Base-by-base conservation (phyloP, 2,329 filamentous ascomycete genomes). In the Diaporthe humulicola region DNA sequence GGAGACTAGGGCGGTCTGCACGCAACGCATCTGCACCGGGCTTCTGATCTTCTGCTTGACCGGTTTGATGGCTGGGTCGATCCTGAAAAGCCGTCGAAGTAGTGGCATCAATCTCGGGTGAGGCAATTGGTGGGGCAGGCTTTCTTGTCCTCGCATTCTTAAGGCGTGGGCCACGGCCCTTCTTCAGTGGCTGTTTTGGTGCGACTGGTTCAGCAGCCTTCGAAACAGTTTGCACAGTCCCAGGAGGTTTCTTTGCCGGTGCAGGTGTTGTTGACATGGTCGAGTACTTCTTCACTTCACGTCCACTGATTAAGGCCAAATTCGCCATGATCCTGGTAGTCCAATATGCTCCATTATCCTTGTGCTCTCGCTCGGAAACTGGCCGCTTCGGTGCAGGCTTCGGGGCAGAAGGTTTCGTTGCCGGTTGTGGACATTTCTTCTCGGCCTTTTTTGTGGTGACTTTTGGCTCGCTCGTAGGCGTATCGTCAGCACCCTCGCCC, bases 341-440 rank as follows among this genome's bases (percentile, higher is more conserved):
- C 75, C 86, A 83, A 75, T 86, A 87, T 0, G 86, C 87, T 0
- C 82, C 87, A 33, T 86, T 87, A 17, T 80, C 81, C 75, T 84
- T 87, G 73, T 87, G 85, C 70, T 89, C 87, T 8, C 86, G 86
- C 40, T 86, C 77, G 3, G 86, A 85, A 6, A 84, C 82, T 0
- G 87, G 86, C 22, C 86, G 83, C 52, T 81, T 80, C 15, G 80
- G 79, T 22, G 80, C 76, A 2, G 83, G 82, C 50, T 83, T 84
- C 71, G 82, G 81, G 40, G 30, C 40, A 17, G 28, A n/a, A 6
- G 50, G 48, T 60, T 74, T 70, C n/a, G 52, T 38, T 22, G 58
- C 42, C 28, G 84, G 75, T 57, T 77, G 71, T 78, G 82, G 79
- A 19, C 79, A 75, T 54, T 57, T 60, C 40, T 52, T 73, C 45